phyloP scores from a whole-genome alignment of 306 rosid species.

The Vigna trinervia region DNA sequence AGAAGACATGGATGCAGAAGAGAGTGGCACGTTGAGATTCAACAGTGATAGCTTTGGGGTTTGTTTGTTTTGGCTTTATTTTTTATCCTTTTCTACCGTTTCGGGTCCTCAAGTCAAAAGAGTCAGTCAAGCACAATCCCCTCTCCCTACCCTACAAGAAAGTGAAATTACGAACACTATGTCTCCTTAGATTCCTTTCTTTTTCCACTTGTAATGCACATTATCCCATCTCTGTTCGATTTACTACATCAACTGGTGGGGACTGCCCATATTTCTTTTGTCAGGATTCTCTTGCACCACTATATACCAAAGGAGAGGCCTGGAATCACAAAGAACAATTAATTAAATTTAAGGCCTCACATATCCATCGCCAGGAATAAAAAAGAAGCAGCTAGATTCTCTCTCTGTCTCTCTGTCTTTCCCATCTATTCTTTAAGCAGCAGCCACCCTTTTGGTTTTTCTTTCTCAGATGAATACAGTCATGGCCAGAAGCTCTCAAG shows the following conservation, averaged over 20 bases:
- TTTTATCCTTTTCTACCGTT: slow-evolving; percentile 43
- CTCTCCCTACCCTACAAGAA: slow-evolving; percentile 63
- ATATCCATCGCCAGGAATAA: slow-evolving; percentile 33
- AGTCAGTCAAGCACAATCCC: slow-evolving; percentile 63
- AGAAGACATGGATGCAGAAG: slow-evolving; percentile 42
- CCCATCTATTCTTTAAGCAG: slow-evolving; percentile 49
- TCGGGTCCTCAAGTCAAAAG: slow-evolving; percentile 69
- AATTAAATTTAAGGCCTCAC: slow-evolving; percentile 46
- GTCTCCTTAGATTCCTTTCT: slow-evolving; percentile 82
- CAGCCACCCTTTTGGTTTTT: slow-evolving; percentile 31
- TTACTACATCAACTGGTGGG: slow-evolving; percentile 71
- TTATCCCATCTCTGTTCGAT: slow-evolving; percentile 49
- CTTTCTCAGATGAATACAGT: slow-evolving; percentile 59
- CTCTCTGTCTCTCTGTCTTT: slow-evolving; percentile 35
- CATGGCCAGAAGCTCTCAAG: slow-evolving; percentile 66
- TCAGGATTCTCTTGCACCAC: slow-evolving; percentile 72
- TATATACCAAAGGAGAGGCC: slow-evolving; percentile 38
- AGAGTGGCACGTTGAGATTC: slow-evolving; percentile 44
- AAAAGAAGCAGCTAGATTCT: slow-evolving; percentile 47
- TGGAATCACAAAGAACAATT: slow-evolving; percentile 50
- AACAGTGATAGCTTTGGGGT: slow-evolving; percentile 45
- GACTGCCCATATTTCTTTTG: slow-evolving; percentile 74
- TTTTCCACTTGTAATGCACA: slow-evolving; percentile 49
- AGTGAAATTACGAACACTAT: slow-evolving; percentile 68
- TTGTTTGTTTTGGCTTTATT: slow-evolving; percentile 37